Percentiles rank a stretch among this genome's conserved stretches.
These are phyloP conservation scores for Arthrobotrys sinensis DNA, from an alignment of 2,329 filamentous ascomycete genomes.

Conservation along the genomic window DNA sequence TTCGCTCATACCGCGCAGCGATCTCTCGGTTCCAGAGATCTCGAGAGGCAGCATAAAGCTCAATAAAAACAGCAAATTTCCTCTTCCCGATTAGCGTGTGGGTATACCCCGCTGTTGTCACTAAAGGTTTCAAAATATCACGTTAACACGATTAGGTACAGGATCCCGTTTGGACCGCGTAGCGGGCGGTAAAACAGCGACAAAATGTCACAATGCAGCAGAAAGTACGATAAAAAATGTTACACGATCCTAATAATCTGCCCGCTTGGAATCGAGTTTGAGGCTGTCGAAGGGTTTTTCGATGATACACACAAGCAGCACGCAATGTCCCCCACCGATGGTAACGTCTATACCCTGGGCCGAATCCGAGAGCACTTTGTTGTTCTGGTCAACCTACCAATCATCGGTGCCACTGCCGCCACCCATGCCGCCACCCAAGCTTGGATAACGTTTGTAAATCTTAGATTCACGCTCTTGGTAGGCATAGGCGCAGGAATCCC, in stretches of 20 bases:
- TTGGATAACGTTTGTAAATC: neutral
- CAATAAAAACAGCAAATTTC: too few relatives aligned
- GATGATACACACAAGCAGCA: neutral
- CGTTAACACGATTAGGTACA: too few relatives aligned
- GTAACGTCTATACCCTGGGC: neutral
- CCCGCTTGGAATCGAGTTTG: neutral
- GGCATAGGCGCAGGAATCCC: neutral
- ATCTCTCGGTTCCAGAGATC: too few relatives aligned
- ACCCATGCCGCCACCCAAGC: neutral
- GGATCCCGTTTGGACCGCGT: too few relatives aligned
- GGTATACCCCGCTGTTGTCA: too few relatives aligned
- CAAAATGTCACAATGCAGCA: too few relatives aligned
- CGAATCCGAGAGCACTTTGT: neutral
- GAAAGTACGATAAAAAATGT: too few relatives aligned
- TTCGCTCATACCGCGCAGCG: too few relatives aligned
- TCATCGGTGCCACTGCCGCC: neutral
- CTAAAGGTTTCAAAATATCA: too few relatives aligned
- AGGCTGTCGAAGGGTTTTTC: neutral
- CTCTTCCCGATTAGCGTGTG: too few relatives aligned
- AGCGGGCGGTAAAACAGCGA: too few relatives aligned
- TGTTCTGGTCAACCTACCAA: neutral
- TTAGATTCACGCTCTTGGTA: slow-evolving; percentile 5
- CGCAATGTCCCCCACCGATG: neutral
- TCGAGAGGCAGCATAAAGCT: too few relatives aligned
- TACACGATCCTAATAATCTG: slow-evolving; percentile 13